Base-by-base conservation (phyloP, 108 stramenopile genomes). In the Ochromonas danica region DNA sequence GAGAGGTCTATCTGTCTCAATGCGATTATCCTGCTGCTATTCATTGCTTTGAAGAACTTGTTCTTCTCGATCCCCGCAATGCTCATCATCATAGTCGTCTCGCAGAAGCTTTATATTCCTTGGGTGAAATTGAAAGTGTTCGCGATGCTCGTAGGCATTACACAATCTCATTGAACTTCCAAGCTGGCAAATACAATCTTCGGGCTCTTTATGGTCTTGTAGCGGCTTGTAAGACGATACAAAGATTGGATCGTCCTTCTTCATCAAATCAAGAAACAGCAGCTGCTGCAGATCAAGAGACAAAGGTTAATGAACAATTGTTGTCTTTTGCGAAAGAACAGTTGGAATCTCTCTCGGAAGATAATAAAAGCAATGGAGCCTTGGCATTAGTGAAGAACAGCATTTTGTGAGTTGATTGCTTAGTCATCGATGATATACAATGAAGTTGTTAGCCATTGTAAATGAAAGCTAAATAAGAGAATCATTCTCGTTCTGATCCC, bases 11-110 rank as follows among this genome's bases (percentile, higher is more conserved):
- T 36, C 35, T 67, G 17, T 3, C 3, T 22, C 6, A 10, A 10
- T 67, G 33, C 63, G 63, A 67, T 25, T 35, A 67, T 67, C 35
- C 6, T 3, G 63, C 63, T 28, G 63, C 63, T 35, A 25, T 33
- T 35, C 63, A 67, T 67, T 67, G 63, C 31, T 67, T 67, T 33
- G 63, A 67, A 67, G 63, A 67, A 36, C 35, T 67, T 3, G 63
- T 67, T 33, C 63, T 67, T 6, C 35, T 67, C 10, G 31, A 67
- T 35, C 30, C 17, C 25, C 6, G 63, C 10, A 57, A 57, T 36
- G 35, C 27, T 31, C 35, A 3, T 35, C 35, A 67, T 33, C 63
- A 67, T 67, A 67, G 3, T 35, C 63, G 63, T 14, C 35, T 67
- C 3, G 63, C 63, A 31, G 63, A 67, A 10, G 31, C 63, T 35